Conservation (phyloP, 1,139 yeast genomes). For the Oligophagozyma castellii region DNA sequence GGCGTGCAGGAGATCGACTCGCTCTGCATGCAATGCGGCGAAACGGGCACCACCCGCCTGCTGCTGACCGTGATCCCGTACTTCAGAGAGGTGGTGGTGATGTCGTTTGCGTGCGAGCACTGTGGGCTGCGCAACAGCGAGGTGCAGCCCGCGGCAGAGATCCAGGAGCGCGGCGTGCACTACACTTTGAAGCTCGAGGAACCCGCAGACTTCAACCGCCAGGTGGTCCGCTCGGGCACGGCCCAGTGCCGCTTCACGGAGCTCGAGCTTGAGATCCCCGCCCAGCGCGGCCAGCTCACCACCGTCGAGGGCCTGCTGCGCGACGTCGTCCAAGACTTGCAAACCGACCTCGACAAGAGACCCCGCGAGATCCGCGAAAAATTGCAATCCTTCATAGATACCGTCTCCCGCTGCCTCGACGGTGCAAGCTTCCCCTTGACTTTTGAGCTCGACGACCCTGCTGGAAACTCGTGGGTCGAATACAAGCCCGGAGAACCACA, state of each 20-base stretch:
- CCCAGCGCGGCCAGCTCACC: conserved; percentile 85
- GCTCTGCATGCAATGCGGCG: conserved; percentile 88
- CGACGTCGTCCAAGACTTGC: conserved; percentile 77
- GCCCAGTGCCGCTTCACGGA: conserved; percentile 75
- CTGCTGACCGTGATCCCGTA: conserved; percentile 82
- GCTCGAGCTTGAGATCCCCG: conserved; percentile 88
- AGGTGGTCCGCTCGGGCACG: conserved; percentile 81
- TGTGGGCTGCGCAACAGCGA: conserved; percentile 87
- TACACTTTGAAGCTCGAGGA: conserved; percentile 58
- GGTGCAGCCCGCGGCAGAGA: conserved; percentile 83
- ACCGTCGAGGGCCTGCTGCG: conserved; percentile 78
- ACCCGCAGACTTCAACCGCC: conserved; percentile 72
- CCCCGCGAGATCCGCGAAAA: conserved; percentile 48
- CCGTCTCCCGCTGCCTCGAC: conserved; percentile 49
- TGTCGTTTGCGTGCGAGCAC: conserved; percentile 94
- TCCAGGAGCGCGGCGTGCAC: conserved; percentile 76
- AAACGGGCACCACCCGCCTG: conserved; percentile 72
- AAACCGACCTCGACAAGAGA: conserved; percentile 70
- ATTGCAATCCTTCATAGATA: conserved; percentile 45
- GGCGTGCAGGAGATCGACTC: conserved; percentile 94
- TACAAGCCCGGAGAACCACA: conserved; percentile 76
- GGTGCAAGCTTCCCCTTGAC: too few species aligned
- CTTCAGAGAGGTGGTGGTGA: conserved; percentile 80
- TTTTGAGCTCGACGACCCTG: conserved; percentile 77
- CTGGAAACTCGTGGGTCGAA: conserved; percentile 97